Evolutionary conservation across 2,329 filamentous ascomycete species (phyloP).

Genomic region (Ophiosphaerella herpotricha): DNA sequence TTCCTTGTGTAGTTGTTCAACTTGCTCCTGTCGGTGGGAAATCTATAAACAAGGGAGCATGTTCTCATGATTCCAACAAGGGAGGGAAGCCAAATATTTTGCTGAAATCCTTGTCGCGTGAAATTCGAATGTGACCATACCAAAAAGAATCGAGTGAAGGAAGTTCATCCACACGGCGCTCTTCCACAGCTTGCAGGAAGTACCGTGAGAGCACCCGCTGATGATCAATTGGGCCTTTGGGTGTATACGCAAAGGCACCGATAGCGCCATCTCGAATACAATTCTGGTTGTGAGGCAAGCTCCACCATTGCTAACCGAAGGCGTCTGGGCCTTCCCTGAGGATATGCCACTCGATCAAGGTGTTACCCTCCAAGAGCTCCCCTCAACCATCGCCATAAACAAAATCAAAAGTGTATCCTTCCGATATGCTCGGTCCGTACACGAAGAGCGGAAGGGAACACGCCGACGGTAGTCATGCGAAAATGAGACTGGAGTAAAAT

Average conservation of each 20-base stretch:
- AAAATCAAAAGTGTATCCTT: slow-evolving; percentile 34
- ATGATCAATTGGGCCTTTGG: slow-evolving; percentile 19
- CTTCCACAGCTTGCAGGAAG: slow-evolving; percentile 29
- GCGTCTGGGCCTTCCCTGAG: slow-evolving; percentile 35
- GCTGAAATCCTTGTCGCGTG: background rate
- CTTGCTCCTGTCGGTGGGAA: slow-evolving; percentile 33
- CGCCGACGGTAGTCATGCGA: slow-evolving; percentile 33
- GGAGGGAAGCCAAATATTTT: slow-evolving; percentile 19
- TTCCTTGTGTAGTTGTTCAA: slow-evolving; percentile 5
- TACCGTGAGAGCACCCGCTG: slow-evolving; percentile 25
- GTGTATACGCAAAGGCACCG: slow-evolving; percentile 19
- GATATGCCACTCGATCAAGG: slow-evolving; percentile 41
- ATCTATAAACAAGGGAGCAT: slow-evolving; percentile 35
- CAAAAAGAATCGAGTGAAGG: too few relatives aligned
- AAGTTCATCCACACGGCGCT: slow-evolving; percentile 4
- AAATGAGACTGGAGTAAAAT: slow-evolving; percentile 38
- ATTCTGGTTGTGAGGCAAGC: slow-evolving; percentile 17
- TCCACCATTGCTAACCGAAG: slow-evolving; percentile 42
- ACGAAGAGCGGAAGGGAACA: slow-evolving; percentile 31
- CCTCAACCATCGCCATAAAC: slow-evolving; percentile 30
- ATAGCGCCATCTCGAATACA: slow-evolving; percentile 36
- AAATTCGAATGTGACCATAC: too few relatives aligned
- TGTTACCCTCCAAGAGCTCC: slow-evolving; percentile 29
- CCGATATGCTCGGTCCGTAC: slow-evolving; percentile 20
- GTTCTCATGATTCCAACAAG: slow-evolving; percentile 20